Conservation (phyloP, 2,329 filamentous ascomycete species). For the Exophiala calicioides region DNA sequence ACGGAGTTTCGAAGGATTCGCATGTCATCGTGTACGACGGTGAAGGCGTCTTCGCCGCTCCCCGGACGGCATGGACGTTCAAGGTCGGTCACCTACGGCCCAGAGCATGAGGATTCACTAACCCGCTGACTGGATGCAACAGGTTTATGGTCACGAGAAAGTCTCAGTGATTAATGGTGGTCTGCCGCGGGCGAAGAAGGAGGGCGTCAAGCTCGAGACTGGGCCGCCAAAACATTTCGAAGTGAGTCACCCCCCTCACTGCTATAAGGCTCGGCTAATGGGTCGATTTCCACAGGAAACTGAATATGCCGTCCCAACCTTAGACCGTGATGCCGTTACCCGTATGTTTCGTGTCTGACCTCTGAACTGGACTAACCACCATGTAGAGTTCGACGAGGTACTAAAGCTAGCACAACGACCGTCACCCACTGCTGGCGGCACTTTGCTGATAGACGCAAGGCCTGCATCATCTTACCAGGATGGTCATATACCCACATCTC, state of each 20-base stretch:
- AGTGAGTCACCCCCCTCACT: not conserved
- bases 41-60: conserved; percentile 12
- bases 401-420: conserved; percentile 10
- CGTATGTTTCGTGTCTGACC: conserved; percentile 6
- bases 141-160: conserved; percentile 15
- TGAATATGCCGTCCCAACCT: conserved; percentile 9
- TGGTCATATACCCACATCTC: conserved; percentile 13
- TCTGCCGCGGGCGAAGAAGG: conserved; percentile 10
- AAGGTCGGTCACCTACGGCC: conserved; percentile 6
- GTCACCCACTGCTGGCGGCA: conserved; percentile 4
- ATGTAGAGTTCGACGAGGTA: conserved; percentile 12
- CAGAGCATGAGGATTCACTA: not conserved
- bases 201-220: conserved; percentile 16
- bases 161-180: conserved; percentile 13
- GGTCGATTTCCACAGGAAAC: conserved; percentile 5
- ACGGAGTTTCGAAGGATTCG: conserved; percentile 7
- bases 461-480: conserved; percentile 9
- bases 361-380: not conserved
- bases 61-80: conserved; percentile 15
- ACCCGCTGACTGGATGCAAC: not conserved
- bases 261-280: not conserved
- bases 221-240: conserved; percentile 7
- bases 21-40: conserved; percentile 14
- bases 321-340: conserved; percentile 8
- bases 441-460: conserved; percentile 12